Conservation (phyloP, 768 basidiomycete species). For the Tricholoma bakamatsutake region DNA sequence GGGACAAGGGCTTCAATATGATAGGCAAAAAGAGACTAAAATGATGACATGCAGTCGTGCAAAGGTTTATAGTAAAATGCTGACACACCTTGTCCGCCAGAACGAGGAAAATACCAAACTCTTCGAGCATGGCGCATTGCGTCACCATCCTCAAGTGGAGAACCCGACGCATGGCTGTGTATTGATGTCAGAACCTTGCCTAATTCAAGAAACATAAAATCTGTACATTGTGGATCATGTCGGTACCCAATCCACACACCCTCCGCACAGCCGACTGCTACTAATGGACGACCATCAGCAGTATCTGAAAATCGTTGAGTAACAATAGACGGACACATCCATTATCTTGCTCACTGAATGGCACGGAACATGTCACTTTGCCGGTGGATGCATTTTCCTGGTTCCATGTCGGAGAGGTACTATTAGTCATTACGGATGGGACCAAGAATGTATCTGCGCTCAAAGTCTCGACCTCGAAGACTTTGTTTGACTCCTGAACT, state of each 20-base stretch:
- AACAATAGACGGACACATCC: background rate
- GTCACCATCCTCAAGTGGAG: slow-evolving; percentile 91
- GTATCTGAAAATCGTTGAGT: slow-evolving; percentile 48
- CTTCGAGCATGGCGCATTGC: slow-evolving; percentile 92
- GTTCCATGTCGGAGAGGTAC: slow-evolving; percentile 56
- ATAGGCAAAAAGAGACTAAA: slow-evolving; percentile 82
- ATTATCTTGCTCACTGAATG: slow-evolving; percentile 64
- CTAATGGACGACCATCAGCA: slow-evolving; percentile 76
- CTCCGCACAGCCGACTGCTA: slow-evolving; percentile 92
- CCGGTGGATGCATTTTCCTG: slow-evolving; percentile 70
- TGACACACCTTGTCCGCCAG: slow-evolving; percentile 76
- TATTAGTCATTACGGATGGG: slow-evolving; percentile 51
- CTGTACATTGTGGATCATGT: slow-evolving; percentile 78
- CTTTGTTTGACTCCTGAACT: slow-evolving; percentile 91
- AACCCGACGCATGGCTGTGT: slow-evolving; percentile 85
- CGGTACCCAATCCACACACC: slow-evolving; percentile 98
- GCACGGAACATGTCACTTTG: slow-evolving; percentile 92
- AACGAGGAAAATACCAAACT: slow-evolving; percentile 95
- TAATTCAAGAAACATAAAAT: background rate
- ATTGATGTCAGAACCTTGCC: slow-evolving; percentile 1
- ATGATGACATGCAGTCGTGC: background rate
- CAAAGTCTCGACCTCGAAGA: slow-evolving; percentile 88
- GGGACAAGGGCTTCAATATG: slow-evolving; percentile 96
- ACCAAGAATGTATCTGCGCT: slow-evolving; percentile 86
- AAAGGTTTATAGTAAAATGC: background rate